Evolutionary conservation across 768 basidiomycete genomes (phyloP).

Genomic region (Lentinula aciculospora): DNA sequence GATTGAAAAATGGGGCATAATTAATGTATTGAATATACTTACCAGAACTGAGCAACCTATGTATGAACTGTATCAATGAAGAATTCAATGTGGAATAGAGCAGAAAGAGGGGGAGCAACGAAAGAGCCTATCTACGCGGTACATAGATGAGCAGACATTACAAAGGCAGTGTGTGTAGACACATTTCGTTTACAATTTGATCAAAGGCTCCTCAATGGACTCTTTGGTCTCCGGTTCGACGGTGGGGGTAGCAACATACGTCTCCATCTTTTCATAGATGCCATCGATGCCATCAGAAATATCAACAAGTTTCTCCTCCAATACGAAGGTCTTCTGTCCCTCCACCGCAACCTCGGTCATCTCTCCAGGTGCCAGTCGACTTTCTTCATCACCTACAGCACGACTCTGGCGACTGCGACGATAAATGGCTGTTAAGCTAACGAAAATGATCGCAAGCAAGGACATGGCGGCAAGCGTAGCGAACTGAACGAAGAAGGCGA

Average conservation of each 20-base stretch:
- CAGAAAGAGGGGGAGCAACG: no score
- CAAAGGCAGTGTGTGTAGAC: no score
- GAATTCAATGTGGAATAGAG: no score
- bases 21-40: no score
- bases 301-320: constrained; percentile 3
- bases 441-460: not conserved
- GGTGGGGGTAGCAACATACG: not conserved
- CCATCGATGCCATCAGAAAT: not conserved
- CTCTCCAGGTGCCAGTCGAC: not conserved
- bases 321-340: not conserved
- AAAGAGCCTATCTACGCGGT: no score
- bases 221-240: not conserved
- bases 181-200: constrained; percentile 3
- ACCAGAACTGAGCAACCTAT: no score
- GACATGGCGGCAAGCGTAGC: not conserved
- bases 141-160: no score
- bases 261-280: constrained; percentile 2
- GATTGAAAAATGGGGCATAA: no score
- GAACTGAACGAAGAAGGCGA: not conserved
- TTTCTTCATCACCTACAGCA: not conserved
- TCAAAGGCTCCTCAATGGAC: not conserved
- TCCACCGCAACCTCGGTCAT: not conserved
- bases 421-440: no score
- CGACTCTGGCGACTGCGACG: not conserved
- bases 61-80: no score